Evolutionary conservation across 1,139 yeast genomes (phyloP).

Genomic region (Suzukiozyma palmioleophila): DNA sequence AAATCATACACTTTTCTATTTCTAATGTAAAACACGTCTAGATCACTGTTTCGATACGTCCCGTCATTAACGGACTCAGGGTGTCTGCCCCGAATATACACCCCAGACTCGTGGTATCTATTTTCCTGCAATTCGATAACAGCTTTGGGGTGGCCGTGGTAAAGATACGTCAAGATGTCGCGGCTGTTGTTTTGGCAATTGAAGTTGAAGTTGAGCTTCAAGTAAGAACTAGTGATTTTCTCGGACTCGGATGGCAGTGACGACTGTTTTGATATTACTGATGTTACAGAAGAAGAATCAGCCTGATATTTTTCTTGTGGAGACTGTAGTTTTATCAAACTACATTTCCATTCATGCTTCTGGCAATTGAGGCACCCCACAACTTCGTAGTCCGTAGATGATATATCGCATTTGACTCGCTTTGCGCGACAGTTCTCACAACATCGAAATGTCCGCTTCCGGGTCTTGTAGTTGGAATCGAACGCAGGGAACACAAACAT

Average conservation of each 20-base stretch:
- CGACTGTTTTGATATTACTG: background rate
- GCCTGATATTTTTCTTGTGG: background rate
- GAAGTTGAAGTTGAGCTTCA: slow-evolving; percentile 23
- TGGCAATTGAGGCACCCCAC: slow-evolving; percentile 37
- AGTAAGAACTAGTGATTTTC: slow-evolving; percentile 16
- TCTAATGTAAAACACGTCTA: slow-evolving; percentile 13
- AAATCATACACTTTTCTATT: slow-evolving; percentile 16
- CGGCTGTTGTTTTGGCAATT: slow-evolving; percentile 19
- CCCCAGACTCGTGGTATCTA: slow-evolving; percentile 28
- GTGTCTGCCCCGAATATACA: slow-evolving; percentile 14
- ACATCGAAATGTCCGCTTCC: slow-evolving; percentile 52
- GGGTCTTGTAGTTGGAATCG: slow-evolving; percentile 46
- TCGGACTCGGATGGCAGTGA: background rate
- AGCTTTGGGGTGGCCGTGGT: slow-evolving; percentile 27
- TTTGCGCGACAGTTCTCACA: slow-evolving; percentile 48
- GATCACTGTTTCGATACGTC: slow-evolving; percentile 10
- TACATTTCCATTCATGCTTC: slow-evolving; percentile 12
- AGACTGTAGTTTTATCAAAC: slow-evolving; percentile 6
- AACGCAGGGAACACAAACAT: slow-evolving; percentile 62
- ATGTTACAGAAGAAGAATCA: background rate
- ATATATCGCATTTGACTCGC: slow-evolving; percentile 34
- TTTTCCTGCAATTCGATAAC: slow-evolving; percentile 17
- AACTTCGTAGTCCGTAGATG: slow-evolving; percentile 28
- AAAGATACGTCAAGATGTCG: slow-evolving; percentile 19
- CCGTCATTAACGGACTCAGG: background rate